Conservation (phyloP, 495 filamentous ascomycete species). For the Penicillium steckii region DNA sequence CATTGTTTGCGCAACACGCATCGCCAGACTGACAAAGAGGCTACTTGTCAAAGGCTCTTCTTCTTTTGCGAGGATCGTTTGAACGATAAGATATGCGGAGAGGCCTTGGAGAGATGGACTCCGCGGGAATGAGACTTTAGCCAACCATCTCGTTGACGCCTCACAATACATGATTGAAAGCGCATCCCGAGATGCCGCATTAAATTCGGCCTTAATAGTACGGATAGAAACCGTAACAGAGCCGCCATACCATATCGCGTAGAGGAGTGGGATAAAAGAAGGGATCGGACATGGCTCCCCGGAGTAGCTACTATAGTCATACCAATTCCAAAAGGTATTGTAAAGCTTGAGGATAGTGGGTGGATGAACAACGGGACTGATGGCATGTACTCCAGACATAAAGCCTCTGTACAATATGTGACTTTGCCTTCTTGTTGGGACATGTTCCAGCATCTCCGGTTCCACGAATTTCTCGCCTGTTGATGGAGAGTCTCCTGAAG, state of each 20-base stretch:
- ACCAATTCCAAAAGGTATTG: conserved; percentile 49
- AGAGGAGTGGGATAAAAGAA: conserved; percentile 45
- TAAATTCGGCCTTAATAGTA: conserved; percentile 45
- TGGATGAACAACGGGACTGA: conserved; percentile 45
- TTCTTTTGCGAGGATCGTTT: conserved; percentile 47
- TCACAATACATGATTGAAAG: conserved; percentile 42
- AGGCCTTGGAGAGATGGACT: conserved; percentile 45
- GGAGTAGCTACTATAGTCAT: conserved; percentile 44
- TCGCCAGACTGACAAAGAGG: conserved; percentile 52
- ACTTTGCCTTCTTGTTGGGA: conserved; percentile 46
- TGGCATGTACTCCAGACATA: conserved; percentile 48
- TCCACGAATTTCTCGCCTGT: conserved; percentile 36
- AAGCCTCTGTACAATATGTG: conserved; percentile 48
- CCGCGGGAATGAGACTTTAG: conserved; percentile 45
- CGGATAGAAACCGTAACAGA: conserved; percentile 46
- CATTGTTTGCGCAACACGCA: conserved; percentile 71
- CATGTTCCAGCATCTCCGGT: conserved; percentile 44
- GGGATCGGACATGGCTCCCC: conserved; percentile 42
- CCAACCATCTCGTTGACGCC: conserved; percentile 42
- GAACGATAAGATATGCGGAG: conserved; percentile 45
- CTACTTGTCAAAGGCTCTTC: conserved; percentile 49
- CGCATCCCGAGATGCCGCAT: conserved; percentile 30
- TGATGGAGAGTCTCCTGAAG: conserved; percentile 37
- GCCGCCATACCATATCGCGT: conserved; percentile 50
- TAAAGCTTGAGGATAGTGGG: conserved; percentile 44